Base-by-base conservation (phyloP, 2,329 filamentous ascomycete genomes). In the Xylariaceae sp. region DNA sequence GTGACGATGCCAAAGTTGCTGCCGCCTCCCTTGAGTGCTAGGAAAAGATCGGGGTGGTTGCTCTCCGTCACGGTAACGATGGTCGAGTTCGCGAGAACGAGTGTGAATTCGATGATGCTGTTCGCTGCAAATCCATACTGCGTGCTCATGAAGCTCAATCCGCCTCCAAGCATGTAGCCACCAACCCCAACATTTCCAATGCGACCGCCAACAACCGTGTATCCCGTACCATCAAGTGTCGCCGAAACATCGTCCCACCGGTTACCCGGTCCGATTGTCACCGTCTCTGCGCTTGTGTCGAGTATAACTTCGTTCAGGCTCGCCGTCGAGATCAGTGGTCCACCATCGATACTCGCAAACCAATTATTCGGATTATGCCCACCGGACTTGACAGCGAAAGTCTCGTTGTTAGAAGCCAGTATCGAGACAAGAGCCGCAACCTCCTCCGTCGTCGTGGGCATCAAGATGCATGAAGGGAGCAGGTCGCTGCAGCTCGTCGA, bases 311-410 rank as follows among this genome's bases (percentile, higher is more conserved):
- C 59, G 42, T 77, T 64, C 14, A 75, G 68, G 3, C 70, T 64
- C 50, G 66, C 67, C 11, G 78, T 69, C 14, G 77, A 77, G 53
- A 83, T 73, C 5, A 77, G 62, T 1, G 77, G 66, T 0, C 76
- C 77, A 2, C 66, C 71, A 12, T 72, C 62, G 42, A 77, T 74
- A 55, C 73, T 82, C 2, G 78, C 72, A 36, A 74, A 75, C 52
- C 75, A 74, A 15, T 75, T 69, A 58, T 81, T 80, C 4, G 78
- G 75, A 49, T 76, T 78, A 63, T 83, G 80, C 1, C 80, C 81
- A 27, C 80, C 80, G 7, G 75, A 76, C 56, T 79, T 77, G 56
- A 80, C 64, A 6, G 80, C 78, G 54, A 83, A 83, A 2, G 62
- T 64, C 47, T 75, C 75, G 35, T 71, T 67, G 39, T 71, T 71